Evolutionary conservation across 208 protist genomes (phyloP).

Genomic region (Leishmania mexicana): DNA sequence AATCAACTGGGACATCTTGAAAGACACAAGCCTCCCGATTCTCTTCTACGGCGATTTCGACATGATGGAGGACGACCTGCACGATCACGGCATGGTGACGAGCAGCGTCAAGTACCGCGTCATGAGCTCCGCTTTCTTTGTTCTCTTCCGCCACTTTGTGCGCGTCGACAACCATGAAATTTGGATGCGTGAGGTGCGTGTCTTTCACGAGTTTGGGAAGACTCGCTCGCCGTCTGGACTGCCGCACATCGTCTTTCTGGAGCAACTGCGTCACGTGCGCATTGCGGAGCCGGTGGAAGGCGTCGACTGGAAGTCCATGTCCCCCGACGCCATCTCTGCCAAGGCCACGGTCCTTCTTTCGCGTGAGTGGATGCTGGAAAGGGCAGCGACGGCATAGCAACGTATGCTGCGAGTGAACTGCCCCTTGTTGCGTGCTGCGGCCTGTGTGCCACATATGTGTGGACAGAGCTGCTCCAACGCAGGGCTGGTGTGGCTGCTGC

Average conservation of each 20-base stretch:
- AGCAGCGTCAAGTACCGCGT: constrained; percentile 74
- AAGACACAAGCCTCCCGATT: constrained; percentile 63
- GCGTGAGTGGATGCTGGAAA: constrained; percentile 40
- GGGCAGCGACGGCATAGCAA: neutral
- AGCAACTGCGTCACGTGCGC: constrained; percentile 46
- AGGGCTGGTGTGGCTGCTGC: neutral
- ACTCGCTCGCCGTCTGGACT: constrained; percentile 15
- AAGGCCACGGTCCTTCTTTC: constrained; percentile 27
- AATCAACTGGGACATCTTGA: constrained; percentile 82
- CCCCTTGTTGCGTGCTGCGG: neutral
- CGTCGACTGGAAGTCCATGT: constrained; percentile 40
- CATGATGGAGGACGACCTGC: constrained; percentile 85
- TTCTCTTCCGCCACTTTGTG: constrained; percentile 78
- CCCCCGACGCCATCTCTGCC: constrained; percentile 40
- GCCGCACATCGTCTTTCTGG: constrained; percentile 67
- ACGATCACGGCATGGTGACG: constrained; percentile 70
- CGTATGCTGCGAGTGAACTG: neutral
- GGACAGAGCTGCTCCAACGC: neutral
- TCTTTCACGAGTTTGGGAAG: constrained; percentile 75
- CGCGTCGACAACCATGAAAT: constrained; percentile 58
- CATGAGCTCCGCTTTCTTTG: constrained; percentile 76
- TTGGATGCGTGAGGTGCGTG: constrained; percentile 76
- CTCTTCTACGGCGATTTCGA: constrained; percentile 74
- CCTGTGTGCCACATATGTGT: neutral
- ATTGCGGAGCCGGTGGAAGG: constrained; percentile 33